phyloP scores from a whole-genome alignment of 2,329 filamentous ascomycete genomes.

The Curvularia hawaiiensis region DNA sequence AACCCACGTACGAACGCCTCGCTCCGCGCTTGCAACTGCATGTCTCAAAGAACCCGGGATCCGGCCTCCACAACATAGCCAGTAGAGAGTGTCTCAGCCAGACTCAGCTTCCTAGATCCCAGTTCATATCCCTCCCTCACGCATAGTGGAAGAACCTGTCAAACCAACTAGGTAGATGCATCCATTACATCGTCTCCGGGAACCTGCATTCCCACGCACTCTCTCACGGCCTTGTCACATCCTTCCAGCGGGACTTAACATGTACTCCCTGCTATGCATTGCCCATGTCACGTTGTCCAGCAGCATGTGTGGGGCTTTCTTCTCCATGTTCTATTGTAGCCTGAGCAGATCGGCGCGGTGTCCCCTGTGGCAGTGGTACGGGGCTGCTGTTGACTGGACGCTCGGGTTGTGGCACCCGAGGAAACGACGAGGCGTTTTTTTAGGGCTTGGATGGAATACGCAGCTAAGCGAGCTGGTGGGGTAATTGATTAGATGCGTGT shows the following conservation, averaged over 20 bases:
- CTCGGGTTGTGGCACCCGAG: background rate
- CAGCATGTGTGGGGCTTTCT: background rate
- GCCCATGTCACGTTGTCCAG: background rate
- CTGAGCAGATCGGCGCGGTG: background rate
- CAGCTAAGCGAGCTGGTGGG: background rate
- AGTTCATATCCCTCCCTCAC: background rate
- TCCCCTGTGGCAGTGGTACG: background rate
- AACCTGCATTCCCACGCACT: background rate
- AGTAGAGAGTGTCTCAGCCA: background rate
- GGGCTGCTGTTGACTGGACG: background rate
- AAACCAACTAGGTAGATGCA: background rate
- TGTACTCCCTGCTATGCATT: background rate
- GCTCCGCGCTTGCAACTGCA: background rate
- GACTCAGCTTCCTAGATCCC: background rate
- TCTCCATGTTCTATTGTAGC: background rate
- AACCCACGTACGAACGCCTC: background rate
- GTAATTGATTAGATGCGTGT: background rate
- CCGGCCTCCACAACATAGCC: background rate
- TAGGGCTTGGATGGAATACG: background rate
- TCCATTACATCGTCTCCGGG: background rate
- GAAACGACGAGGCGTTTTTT: background rate
- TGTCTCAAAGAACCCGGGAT: background rate
- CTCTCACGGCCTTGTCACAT: background rate
- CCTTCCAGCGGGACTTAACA: background rate
- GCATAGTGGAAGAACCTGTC: background rate